Base-by-base conservation (phyloP, 2,329 filamentous ascomycete genomes). In the Aphanoascus verrucosus region DNA sequence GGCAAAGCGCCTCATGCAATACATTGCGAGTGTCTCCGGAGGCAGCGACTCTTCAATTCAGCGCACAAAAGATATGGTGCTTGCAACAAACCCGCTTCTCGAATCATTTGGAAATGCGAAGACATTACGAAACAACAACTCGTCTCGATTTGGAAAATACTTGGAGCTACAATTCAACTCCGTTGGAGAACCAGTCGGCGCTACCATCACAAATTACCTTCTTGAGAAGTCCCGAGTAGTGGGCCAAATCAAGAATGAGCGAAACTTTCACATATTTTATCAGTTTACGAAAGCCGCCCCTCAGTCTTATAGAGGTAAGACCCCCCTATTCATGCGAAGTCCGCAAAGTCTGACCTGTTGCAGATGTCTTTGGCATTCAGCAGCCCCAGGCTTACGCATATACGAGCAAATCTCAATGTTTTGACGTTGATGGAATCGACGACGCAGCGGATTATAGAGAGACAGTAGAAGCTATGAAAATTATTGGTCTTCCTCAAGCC, bases 221-320 rank as follows among this genome's bases (percentile, higher is more conserved):
- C 78, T 98, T 51, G 93, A 98, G 69, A 97, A 97, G 76, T 84
- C 88, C 46, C 81, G 93, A 73, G 93, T 98, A 15, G 89, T 95
- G 8, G 89, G 91, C 14, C 93, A 97, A 74, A 97, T 97, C 62
- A 77, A 75, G 55, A 94, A 96, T 68, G 93, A 98, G 77, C 83
- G 93, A 62, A 97, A 95, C 72, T 98, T 98, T 71, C 93, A 98
- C 72, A 97, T 98, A 64, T 98, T 98, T 70, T 98, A 98, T 72
- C 93, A 98, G 70, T 96, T 97, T 70, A 88, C 93, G 45, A 98
- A 97, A 72, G 89, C 87, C 3, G 91, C 91, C 8, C 86, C 89
- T n/a, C 78, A 85, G 61, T 81, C 85, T 55, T 94, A 97, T 70
- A 79, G 88, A 67, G 75, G 75, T 77, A 69, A 56, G 65, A 49